Conservation (phyloP, 2,329 filamentous ascomycete species). For the Fusarium tuaranense region DNA sequence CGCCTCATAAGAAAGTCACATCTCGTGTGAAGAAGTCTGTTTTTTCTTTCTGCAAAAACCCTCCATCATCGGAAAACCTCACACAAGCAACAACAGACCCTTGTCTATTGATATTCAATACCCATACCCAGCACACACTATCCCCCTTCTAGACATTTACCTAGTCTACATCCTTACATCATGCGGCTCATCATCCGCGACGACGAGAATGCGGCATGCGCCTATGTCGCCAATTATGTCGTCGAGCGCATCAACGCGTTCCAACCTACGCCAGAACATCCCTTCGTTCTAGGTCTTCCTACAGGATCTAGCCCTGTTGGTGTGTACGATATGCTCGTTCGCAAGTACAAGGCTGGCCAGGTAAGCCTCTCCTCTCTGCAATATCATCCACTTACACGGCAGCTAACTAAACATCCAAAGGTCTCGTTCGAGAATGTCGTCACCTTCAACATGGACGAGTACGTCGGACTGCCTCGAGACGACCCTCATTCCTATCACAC, state of each 20-base stretch:
- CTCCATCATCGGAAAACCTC: not conserved
- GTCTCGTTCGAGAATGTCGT: slow-evolving; percentile 90
- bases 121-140: slow-evolving; percentile 19
- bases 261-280: slow-evolving; percentile 76
- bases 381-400: slow-evolving; percentile 14
- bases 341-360: slow-evolving; percentile 74
- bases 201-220: slow-evolving; percentile 74
- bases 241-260: slow-evolving; percentile 85
- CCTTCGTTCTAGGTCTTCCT: slow-evolving; percentile 85
- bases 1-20: slow-evolving; percentile 29
- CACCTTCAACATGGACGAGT: slow-evolving; percentile 96
- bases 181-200: slow-evolving; percentile 90
- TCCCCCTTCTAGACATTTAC: slow-evolving; percentile 35
- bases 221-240: slow-evolving; percentile 85
- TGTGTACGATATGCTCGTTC: slow-evolving; percentile 82
- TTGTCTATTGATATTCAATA: slow-evolving; percentile 8
- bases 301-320: slow-evolving; percentile 85
- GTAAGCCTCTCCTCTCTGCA: slow-evolving; percentile 47
- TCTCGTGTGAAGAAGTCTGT: slow-evolving; percentile 17
- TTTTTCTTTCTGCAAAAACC: not conserved
- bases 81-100: slow-evolving; percentile 6
- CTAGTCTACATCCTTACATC: slow-evolving; percentile 41
- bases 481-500: slow-evolving; percentile 90
- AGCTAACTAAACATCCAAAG: slow-evolving; percentile 55
- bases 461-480: slow-evolving; percentile 84